Base-by-base conservation (phyloP, 352 stramenopile species). In the Elongisporangium senticosum region DNA sequence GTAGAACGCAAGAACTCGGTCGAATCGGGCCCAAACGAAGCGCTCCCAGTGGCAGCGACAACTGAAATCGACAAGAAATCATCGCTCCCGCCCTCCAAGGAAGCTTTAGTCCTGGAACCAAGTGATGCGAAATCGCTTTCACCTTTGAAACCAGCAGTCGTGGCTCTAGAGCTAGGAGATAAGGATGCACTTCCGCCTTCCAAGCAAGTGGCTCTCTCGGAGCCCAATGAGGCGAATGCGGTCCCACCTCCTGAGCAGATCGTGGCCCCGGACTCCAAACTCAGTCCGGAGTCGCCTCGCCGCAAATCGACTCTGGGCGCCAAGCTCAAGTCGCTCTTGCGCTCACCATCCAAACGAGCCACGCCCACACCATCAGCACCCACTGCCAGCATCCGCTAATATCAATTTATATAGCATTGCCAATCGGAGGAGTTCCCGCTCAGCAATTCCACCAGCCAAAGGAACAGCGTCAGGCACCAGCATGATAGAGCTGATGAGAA, bases 231-330 rank as follows among this genome's bases (percentile, higher is more conserved):
- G 51, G 17, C 11, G 19, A 48, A 14, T 33, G 21, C 49, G 24
- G 54, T 55, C 21, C 43, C 22, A 21, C 55, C 22, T 7, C 24
- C 24, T 51, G 66, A 70, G 56, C 62, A 66, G n/a, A 59, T 67
- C 0, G 64, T 75, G 28, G 53, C 74, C 47, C 55, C 74, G 4
- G 71, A 77, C 19, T 60, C 55, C 20, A 74, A 72, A 50, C 2
- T 39, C 52, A 17, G 22, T n/a, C 17, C 22, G 26, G 24, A 56
- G 13, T n/a, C 58, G 61, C 24, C 56, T 24, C 60, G 64, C 0
- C 69, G 69, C 54, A 81, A 76, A 56, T 71, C 64, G 14, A 71
- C 69, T 6, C 60, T 84, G n/a, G 66, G 71, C n/a, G 72, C 81
- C 13, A 72, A 84, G 0, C 51, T 84, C 43, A 74, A 72, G 49